Evolutionary conservation across 352 stramenopile genomes (phyloP).

Genomic region (Phytophthora citrophthora): DNA sequence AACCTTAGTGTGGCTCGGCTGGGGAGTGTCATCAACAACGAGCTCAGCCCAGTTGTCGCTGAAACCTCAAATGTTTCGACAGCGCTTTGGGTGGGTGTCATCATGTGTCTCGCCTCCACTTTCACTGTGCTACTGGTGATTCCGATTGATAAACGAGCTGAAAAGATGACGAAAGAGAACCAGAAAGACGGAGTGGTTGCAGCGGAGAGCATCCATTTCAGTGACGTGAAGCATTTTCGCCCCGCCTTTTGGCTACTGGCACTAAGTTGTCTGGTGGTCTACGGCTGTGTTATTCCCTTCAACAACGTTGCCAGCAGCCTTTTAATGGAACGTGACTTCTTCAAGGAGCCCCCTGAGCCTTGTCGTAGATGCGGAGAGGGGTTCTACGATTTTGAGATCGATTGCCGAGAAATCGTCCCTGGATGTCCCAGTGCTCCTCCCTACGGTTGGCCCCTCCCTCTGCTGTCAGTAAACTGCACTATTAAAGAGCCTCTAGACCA

Average conservation of each 20-base stretch:
- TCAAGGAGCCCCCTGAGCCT: constrained; percentile 58
- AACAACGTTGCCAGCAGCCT: constrained; percentile 94
- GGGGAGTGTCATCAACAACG: constrained; percentile 94
- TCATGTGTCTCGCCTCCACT: constrained; percentile 81
- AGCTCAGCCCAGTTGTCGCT: constrained; percentile 85
- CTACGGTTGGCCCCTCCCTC: constrained; percentile 74
- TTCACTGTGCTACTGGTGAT: constrained; percentile 77
- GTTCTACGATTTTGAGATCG: constrained; percentile 51
- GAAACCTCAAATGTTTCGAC: constrained; percentile 60
- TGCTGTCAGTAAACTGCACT: constrained; percentile 76
- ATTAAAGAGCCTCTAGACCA: constrained; percentile 71
- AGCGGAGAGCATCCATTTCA: constrained; percentile 67
- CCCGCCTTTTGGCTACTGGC: constrained; percentile 91
- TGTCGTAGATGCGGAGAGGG: constrained; percentile 68
- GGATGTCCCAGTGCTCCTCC: constrained; percentile 71
- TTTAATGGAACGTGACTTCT: constrained; percentile 92
- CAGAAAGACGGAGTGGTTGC: constrained; percentile 25
- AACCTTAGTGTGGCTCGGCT: constrained; percentile 92
- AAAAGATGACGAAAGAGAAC: constrained; percentile 35
- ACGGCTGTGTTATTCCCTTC: constrained; percentile 94
- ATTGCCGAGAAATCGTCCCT: constrained; percentile 58
- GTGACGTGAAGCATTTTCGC: constrained; percentile 80
- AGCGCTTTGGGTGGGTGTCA: constrained; percentile 88
- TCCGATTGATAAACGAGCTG: constrained; percentile 78
- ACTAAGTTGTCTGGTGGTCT: constrained; percentile 92